Evolutionary conservation across 2,329 filamentous ascomycete genomes (phyloP), one percentile per base, ranked within the genome.

Genomic region (Ophiobolus disseminans): DNA sequence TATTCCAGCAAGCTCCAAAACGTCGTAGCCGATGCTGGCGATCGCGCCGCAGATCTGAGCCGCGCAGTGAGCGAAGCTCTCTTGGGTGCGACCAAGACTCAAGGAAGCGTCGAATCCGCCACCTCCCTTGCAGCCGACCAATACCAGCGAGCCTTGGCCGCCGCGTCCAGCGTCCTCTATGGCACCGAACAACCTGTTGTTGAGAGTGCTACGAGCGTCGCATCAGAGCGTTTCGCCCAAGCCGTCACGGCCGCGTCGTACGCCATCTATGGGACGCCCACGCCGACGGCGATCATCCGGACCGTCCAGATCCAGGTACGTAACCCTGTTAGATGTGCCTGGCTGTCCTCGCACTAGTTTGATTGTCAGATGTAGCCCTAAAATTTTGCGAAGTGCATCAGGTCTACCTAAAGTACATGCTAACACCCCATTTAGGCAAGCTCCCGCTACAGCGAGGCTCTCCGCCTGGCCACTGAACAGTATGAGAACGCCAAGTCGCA

Each of bases 401-500:
- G 32, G 32, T 17, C 13, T 35, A 20, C 32, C 32, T 35, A 11
- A 10, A 16, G 20, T 10, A 9, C 11, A 31, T 25, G 50, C n/a
- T n/a, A n/a, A n/a, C n/a, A n/a, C n/a, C n/a, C n/a, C n/a, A n/a
- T n/a, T n/a, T n/a, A n/a, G 25, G 79, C 80, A 5, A 75, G 68
- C 57, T 75, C 75, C 9, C 83, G 81, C 6, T 91, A 90, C 69
- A 82, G 81, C 7, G 81, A 81, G 19, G 89, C 88, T 16, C 72
- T 89, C 8, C 82, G 82, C 34, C 77, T 81, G 31, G 89, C 89
- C 3, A 83, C 84, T n/a, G 79, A 84, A 31, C 85, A 87, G 44
- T 90, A 89, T 59, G 60, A 66, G 25, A 83, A 84, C 17, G 89
- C 88, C 8, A 83, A 86, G 61, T 87, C 87, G 1, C 78, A 84